Conservation (phyloP, 2,329 filamentous ascomycete genomes). For the Cercospora janseana region DNA sequence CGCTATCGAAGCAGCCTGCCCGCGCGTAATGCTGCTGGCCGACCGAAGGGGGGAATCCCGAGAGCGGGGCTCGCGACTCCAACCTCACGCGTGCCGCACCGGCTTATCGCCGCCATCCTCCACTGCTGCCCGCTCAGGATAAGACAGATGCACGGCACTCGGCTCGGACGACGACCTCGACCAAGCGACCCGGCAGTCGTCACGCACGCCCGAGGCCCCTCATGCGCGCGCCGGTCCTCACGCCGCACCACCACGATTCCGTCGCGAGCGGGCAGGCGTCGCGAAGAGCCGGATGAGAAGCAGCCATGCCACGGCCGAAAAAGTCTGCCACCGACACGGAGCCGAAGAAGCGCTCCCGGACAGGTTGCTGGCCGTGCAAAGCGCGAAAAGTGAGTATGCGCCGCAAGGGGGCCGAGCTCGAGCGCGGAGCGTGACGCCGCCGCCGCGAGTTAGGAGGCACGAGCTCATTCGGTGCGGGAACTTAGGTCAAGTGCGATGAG, state of each 20-base stretch:
- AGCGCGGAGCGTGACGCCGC: too few species aligned
- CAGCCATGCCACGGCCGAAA: conserved; percentile 63
- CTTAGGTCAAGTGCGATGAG: conserved; percentile 70
- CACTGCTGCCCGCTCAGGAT: too few species aligned
- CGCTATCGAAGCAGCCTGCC: too few species aligned
- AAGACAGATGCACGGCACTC: too few species aligned
- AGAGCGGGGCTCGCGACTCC: too few species aligned
- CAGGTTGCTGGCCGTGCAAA: conserved; percentile 76
- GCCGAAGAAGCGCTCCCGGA: conserved; percentile 65
- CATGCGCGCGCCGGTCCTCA: background rate
- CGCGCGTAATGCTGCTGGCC: too few species aligned
- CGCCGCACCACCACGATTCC: background rate
- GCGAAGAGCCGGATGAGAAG: background rate
- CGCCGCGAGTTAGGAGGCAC: background rate
- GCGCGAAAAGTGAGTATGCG: conserved; percentile 55
- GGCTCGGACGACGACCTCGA: too few species aligned
- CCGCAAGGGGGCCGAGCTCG: background rate
- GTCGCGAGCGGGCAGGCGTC: background rate
- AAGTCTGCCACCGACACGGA: conserved; percentile 58
- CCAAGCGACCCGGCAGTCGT: too few species aligned
- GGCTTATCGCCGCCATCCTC: too few species aligned
- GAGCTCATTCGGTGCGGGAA: background rate
- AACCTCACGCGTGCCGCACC: too few species aligned
- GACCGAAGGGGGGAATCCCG: too few species aligned
- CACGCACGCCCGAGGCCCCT: too few species aligned